These are phyloP conservation scores for Yamadazyma diospyri DNA, from an alignment of 1,139 yeast genomes.

Conservation along the genomic window DNA sequence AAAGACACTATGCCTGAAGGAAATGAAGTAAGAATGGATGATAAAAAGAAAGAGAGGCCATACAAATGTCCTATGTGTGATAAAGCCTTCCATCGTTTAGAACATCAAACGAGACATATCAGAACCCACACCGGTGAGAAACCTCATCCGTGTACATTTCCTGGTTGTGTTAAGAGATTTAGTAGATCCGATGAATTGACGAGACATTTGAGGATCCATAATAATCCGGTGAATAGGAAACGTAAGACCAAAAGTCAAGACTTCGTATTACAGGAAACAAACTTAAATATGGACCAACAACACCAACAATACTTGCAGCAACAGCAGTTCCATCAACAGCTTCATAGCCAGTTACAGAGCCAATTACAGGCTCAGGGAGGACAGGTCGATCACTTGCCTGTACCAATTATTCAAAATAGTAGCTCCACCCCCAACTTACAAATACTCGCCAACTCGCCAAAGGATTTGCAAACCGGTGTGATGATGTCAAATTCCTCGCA, in stretches of 20 bases:
- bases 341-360: conserved; percentile 1
- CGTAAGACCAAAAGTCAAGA: conserved; percentile 23
- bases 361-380: neutral
- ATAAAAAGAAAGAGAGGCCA: conserved; percentile 33
- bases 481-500: conserved; percentile 9
- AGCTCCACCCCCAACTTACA: conserved; percentile 1
- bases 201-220: conserved; percentile 63
- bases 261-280: conserved; percentile 8
- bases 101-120: conserved; percentile 70
- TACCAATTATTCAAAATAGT: neutral
- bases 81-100: conserved; percentile 61
- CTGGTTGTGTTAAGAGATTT: conserved; percentile 65
- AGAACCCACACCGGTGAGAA: conserved; percentile 71
- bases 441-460: neutral
- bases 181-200: conserved; percentile 68
- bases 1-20: neutral
- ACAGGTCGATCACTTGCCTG: neutral
- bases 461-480: neutral
- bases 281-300: conserved; percentile 7
- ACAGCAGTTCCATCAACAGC: neutral
- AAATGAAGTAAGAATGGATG: conserved; percentile 1
- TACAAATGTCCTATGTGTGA: conserved; percentile 59
- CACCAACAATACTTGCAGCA: conserved; percentile 7
- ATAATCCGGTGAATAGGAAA: conserved; percentile 46
- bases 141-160: conserved; percentile 68